phyloP scores from a whole-genome alignment of 2,329 filamentous ascomycete species.

The Botrytis fragariae region DNA sequence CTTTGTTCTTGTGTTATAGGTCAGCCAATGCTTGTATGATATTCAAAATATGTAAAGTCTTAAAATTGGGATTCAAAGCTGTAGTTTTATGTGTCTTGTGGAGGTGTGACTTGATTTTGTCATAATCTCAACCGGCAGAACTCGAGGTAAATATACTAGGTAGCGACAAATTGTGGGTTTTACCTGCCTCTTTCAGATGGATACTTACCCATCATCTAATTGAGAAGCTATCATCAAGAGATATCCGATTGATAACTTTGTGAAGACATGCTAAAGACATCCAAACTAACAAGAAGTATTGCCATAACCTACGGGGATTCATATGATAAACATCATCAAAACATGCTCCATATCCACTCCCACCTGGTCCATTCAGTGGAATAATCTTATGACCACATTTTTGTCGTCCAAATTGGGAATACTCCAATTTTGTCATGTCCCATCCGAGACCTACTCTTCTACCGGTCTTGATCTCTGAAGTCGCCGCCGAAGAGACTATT shows the following conservation, averaged over 20 bases:
- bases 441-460: constrained; percentile 52
- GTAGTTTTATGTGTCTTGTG: no score
- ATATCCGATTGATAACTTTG: background rate
- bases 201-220: background rate
- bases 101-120: no score
- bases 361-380: constrained; percentile 42
- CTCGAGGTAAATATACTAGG: background rate
- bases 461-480: constrained; percentile 51
- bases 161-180: background rate
- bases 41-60: no score
- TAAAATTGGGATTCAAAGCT: background rate
- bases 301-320: constrained; percentile 43
- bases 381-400: constrained; percentile 51
- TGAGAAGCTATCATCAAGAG: background rate
- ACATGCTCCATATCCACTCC: constrained; percentile 39
- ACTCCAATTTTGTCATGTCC: constrained; percentile 55
- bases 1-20: constrained; percentile 41
- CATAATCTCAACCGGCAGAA: background rate
- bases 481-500: constrained; percentile 49
- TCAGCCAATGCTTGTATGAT: background rate
- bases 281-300: background rate
- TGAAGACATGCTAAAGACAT: no score
- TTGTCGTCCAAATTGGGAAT: constrained; percentile 52
- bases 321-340: constrained; percentile 52
- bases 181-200: background rate